A percentile compares a stretch with the other conserved stretches of the same genome.
phyloP scores from a whole-genome alignment of 495 filamentous ascomycete species.

The Neurospora intermedia region DNA sequence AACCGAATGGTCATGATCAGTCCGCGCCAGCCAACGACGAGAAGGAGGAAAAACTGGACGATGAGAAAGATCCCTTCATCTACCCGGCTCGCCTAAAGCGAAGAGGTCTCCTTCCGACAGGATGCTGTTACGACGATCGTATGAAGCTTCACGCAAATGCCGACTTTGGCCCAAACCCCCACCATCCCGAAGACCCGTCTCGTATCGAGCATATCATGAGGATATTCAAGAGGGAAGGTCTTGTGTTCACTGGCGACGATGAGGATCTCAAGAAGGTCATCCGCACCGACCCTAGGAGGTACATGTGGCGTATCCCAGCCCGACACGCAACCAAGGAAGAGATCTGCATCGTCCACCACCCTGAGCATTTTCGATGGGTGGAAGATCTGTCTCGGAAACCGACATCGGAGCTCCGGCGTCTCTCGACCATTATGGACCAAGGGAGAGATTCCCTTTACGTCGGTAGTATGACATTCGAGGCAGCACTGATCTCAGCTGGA shows the following conservation, averaged over 20 bases:
- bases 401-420: slow-evolving; percentile 51
- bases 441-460: slow-evolving; percentile 82
- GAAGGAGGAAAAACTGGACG: slow-evolving; percentile 17
- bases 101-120: slow-evolving; percentile 45
- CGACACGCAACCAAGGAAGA: slow-evolving; percentile 67
- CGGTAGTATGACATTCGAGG: slow-evolving; percentile 67
- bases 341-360: slow-evolving; percentile 64
- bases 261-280: slow-evolving; percentile 34
- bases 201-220: slow-evolving; percentile 85
- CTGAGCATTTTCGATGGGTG: slow-evolving; percentile 69
- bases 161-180: slow-evolving; percentile 51
- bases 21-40: slow-evolving; percentile 8
- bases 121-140: slow-evolving; percentile 79
- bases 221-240: slow-evolving; percentile 64
- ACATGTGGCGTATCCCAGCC: slow-evolving; percentile 66
- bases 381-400: slow-evolving; percentile 40
- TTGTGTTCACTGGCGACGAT: slow-evolving; percentile 49
- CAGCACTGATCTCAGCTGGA: slow-evolving; percentile 75
- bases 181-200: slow-evolving; percentile 89
- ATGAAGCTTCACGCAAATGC: slow-evolving; percentile 90
- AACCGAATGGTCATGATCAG: slow-evolving; percentile 15
- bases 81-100: slow-evolving; percentile 15
- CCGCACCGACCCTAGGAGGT: slow-evolving; percentile 38
- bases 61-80: slow-evolving; percentile 2
- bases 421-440: slow-evolving; percentile 46